Base-by-base conservation (phyloP, 441 rosid genomes). In the Capsella rubella region DNA sequence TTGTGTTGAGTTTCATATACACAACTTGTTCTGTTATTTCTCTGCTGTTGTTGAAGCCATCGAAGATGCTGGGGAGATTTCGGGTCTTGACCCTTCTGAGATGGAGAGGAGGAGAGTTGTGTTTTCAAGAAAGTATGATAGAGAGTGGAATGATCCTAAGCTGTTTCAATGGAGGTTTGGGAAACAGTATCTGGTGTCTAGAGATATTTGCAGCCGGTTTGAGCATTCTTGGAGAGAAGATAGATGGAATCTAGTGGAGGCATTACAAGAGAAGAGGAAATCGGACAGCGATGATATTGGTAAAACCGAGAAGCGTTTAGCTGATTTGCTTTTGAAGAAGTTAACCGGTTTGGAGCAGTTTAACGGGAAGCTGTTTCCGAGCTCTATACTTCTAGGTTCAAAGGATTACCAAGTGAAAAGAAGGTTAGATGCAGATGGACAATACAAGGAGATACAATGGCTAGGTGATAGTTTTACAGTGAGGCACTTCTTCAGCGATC, bases 371-470 rank as follows among this genome's bases (percentile, higher is more conserved):
- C 84, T 90, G 11, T 85, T 87, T 42, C 90, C 97, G 1, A 80
- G 85, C 35, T 85, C 95, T 3, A 72, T 88, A 67, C 73, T 95
- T 63, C 25, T 85, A 46, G 88, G 87, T 54, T 87, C 90, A 4
- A 88, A 87, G 69, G 91, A 95, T 73, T 95, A 89, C 69, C 90
- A 82, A 56, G 90, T 95, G 56, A 84, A 82, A 70, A 72, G 84
- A 37, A 50, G 99, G 59, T 67, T 92, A 43, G 91, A 86, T 9
- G 82, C 68, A 13, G 89, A 88, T 57, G 80, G 86, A 32, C 86
- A 89, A 72, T 87, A 80, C 69, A 95, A 95, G 83, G 99, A 88
- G 75, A 85, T 95, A 60, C 87, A 82, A 42, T 92, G 99, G 99
- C 65, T 88, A 49, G 99, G 96, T 21, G 90, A 90, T 70, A 82